Conservation (phyloP, 257 asterid genomes). For the Gardenia jasminoides region DNA sequence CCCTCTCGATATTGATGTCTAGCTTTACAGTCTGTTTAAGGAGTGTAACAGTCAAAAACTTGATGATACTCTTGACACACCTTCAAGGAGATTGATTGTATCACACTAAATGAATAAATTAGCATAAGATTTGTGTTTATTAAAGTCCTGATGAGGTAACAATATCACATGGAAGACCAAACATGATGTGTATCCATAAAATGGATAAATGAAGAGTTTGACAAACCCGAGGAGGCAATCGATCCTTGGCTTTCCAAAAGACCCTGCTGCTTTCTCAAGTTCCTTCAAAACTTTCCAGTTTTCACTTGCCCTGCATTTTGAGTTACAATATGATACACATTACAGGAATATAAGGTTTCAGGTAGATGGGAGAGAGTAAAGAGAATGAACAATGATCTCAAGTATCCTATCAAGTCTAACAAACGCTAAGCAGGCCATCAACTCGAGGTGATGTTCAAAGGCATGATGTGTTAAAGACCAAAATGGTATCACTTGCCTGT, state of each 20-base stretch:
- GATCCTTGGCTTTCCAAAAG: conserved; percentile 84
- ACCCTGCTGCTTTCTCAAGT: conserved; percentile 88
- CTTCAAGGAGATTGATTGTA: neutral
- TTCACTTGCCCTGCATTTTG: conserved; percentile 66
- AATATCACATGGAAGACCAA: neutral
- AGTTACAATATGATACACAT: neutral
- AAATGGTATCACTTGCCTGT: conserved; percentile 43
- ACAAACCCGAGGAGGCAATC: conserved; percentile 96
- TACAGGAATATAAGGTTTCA: neutral
- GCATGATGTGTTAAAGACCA: neutral
- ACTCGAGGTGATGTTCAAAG: neutral
- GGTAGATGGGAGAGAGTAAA: neutral
- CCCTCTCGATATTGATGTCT: conserved; percentile 85
- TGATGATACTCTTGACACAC: neutral
- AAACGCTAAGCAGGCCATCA: neutral
- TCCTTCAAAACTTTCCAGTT: conserved; percentile 94
- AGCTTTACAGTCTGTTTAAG: conserved; percentile 74
- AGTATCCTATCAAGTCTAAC: neutral
- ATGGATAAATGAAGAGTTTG: conserved; percentile 15
- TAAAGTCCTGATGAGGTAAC: neutral
- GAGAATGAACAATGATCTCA: conserved; percentile 4
- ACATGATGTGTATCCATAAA: neutral
- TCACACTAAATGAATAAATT: neutral
- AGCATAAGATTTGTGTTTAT: no score
- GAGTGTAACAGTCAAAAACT: conserved; percentile 1